These are phyloP conservation scores for Isochrysis galbana DNA, from an alignment of 78 protist genomes.

Conservation along the genomic window DNA sequence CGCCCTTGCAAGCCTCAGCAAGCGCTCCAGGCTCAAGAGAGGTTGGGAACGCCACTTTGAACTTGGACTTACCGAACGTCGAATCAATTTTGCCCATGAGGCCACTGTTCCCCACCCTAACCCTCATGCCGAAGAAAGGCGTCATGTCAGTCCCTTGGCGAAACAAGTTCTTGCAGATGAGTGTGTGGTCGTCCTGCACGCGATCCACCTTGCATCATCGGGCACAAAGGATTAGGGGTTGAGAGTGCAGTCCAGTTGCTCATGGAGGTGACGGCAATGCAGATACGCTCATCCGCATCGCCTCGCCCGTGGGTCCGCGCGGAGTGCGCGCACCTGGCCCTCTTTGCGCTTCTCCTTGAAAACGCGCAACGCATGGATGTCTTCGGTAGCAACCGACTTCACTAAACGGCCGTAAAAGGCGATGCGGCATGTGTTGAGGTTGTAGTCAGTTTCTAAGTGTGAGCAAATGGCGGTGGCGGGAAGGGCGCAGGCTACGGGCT, in stretches of 20 bases:
- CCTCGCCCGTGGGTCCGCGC: too few relatives aligned
- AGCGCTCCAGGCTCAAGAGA: background rate
- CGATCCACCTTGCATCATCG: too few relatives aligned
- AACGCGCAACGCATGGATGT: background rate
- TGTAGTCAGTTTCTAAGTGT: conserved; percentile 65
- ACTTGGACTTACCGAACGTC: conserved; percentile 84
- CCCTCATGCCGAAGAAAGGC: conserved; percentile 62
- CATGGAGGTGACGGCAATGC: too few relatives aligned
- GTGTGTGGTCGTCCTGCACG: conserved; percentile 59
- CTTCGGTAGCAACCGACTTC: background rate
- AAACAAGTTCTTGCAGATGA: conserved; percentile 74
- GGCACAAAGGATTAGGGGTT: too few relatives aligned
- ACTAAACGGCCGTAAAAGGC: background rate
- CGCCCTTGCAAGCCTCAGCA: background rate
- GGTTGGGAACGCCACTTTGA: conserved; percentile 26
- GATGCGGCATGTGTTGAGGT: conserved; percentile 52
- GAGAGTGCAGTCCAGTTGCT: too few relatives aligned
- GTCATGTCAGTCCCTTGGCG: conserved; percentile 53
- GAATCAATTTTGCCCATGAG: conserved; percentile 72
- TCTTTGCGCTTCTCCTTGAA: conserved; percentile 12
- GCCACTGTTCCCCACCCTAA: conserved; percentile 42
- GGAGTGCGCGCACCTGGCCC: too few relatives aligned
- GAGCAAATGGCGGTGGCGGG: conserved; percentile 76
- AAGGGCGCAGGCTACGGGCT: conserved; percentile 67
- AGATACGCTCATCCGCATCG: too few relatives aligned